Evolutionary conservation across 257 asterid genomes (phyloP), one percentile per base, ranked within the genome.

Genomic region (Primulina huaijiensis): DNA sequence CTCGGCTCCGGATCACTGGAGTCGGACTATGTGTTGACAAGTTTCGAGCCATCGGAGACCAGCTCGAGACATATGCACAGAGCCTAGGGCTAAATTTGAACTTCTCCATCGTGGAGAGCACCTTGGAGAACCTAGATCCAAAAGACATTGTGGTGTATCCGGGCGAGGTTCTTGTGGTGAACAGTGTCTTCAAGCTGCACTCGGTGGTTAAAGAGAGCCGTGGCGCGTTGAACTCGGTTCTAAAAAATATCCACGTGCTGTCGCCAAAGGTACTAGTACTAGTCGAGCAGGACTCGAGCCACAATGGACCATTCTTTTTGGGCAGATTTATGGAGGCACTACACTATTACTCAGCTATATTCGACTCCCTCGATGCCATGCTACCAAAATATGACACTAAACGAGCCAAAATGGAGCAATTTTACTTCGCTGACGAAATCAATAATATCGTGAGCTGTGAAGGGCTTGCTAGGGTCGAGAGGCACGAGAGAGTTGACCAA

Each of bases 321-420:
- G 97, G 97, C 25, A 73, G 97, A 65, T 88, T 90, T 82, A 87
- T 87, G 97, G 95, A 90, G 72, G 92, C 97, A 0, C 37, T 90
- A 77, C 87, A 88, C 70, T 90, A 88, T 59, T 90, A 88, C 60
- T 86, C 97, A 1, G 97, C 97, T 0, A 88, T 90, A 23, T 90
- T 90, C 35, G 97, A 90, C 71, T 84, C 93, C 2, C 86, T 86
- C 1, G 97, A 90, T 16, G 89, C 92, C 4, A 76, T 84, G 83
- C 84, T 88, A 74, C 96, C 97, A 0, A 88, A 84, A 64, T 88
- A 88, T 23, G 97, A 86, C 78, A 90, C 95, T 0, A 82, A 69
- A 72, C 77, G 95, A 0, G 96, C 97, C 0, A 90, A 90, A 64
- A 89, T 89, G 64, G 97, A 90, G 79, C 96, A 90, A 58, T 90